Evolutionary conservation across 2,329 filamentous ascomycete species (phyloP).

Genomic region (Aspergillus novoparasiticus): DNA sequence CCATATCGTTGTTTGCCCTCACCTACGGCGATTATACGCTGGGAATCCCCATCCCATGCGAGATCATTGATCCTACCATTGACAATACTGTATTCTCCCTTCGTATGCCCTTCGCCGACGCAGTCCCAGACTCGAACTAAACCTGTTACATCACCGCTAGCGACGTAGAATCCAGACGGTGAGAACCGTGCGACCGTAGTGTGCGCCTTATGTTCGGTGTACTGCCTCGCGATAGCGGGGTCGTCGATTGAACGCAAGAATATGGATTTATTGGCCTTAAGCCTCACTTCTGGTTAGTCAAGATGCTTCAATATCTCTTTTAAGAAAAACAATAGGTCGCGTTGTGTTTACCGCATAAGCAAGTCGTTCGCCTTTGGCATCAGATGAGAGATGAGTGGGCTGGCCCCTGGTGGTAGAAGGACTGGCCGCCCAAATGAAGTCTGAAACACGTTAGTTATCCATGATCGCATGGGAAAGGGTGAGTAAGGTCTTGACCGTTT

Average conservation of each 20-base stretch:
- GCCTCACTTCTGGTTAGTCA: not conserved
- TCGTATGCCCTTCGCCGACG: conserved; percentile 82
- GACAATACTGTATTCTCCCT: conserved; percentile 93
- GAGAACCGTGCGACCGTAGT: conserved; percentile 94
- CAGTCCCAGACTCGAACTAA: conserved; percentile 89
- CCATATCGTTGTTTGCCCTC: conserved; percentile 93
- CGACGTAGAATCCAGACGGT: conserved; percentile 91
- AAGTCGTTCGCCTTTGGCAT: conserved; percentile 87
- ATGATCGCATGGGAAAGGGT: not conserved
- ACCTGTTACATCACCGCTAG: conserved; percentile 84
- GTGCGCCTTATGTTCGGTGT: conserved; percentile 83
- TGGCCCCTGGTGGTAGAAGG: conserved; percentile 83
- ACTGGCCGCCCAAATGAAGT: conserved; percentile 78
- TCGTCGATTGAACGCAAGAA: conserved; percentile 94
- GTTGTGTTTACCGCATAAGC: conserved; percentile 76
- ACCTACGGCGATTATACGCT: conserved; percentile 93
- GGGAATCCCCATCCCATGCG: conserved; percentile 95
- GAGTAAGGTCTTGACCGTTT: conserved; percentile 37
- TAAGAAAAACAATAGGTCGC: not conserved
- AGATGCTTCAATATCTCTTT: not conserved
- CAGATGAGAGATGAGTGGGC: conserved; percentile 83
- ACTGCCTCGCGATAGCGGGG: conserved; percentile 81
- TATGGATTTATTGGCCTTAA: conserved; percentile 89
- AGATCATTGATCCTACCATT: conserved; percentile 94
- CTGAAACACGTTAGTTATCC: conserved; percentile 39